A percentile compares a stretch with the other conserved stretches of the same genome.
phyloP scores from a whole-genome alignment of 139 green algal genomes.

The Haematococcus lacustris region DNA sequence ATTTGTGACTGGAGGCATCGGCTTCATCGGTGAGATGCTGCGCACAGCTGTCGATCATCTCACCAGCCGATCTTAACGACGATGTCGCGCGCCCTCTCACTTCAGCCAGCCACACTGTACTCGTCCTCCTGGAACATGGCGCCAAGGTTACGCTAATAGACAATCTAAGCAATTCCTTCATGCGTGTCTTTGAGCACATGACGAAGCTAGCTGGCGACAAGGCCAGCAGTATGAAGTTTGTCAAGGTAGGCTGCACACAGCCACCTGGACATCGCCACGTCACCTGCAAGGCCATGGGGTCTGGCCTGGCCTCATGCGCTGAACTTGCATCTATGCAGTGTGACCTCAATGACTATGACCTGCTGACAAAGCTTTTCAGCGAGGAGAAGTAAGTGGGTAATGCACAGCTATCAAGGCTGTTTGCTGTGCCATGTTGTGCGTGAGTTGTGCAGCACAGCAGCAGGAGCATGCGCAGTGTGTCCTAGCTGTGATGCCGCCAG shows the following conservation, averaged over 20 bases:
- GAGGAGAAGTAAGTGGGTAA: conserved; percentile 28
- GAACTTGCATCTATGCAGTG: conserved; percentile 27
- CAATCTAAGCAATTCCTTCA: conserved; percentile 88
- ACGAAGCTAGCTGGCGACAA: conserved; percentile 76
- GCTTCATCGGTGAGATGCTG: conserved; percentile 63
- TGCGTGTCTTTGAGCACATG: conserved; percentile 73
- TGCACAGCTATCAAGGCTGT: neutral
- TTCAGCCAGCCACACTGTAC: conserved; percentile 82
- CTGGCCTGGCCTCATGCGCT: too few relatives aligned
- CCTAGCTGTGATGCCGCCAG: neutral
- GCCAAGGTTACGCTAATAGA: conserved; percentile 80
- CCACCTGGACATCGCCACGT: too few relatives aligned
- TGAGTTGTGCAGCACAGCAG: neutral
- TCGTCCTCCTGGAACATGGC: conserved; percentile 76
- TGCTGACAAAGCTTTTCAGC: conserved; percentile 30
- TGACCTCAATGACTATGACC: conserved; percentile 33
- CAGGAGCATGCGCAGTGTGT: neutral
- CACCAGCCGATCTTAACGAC: too few relatives aligned
- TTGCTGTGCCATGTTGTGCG: neutral
- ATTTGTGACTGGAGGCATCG: conserved; percentile 75
- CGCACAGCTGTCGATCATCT: too few relatives aligned
- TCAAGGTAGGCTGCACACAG: conserved; percentile 41
- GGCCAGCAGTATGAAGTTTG: conserved; percentile 69
- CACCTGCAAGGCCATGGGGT: too few relatives aligned
- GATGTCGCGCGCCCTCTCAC: too few relatives aligned